These are phyloP conservation scores for Arxiozyma telluris DNA, from an alignment of 1,139 yeast genomes.

Conservation along the genomic window DNA sequence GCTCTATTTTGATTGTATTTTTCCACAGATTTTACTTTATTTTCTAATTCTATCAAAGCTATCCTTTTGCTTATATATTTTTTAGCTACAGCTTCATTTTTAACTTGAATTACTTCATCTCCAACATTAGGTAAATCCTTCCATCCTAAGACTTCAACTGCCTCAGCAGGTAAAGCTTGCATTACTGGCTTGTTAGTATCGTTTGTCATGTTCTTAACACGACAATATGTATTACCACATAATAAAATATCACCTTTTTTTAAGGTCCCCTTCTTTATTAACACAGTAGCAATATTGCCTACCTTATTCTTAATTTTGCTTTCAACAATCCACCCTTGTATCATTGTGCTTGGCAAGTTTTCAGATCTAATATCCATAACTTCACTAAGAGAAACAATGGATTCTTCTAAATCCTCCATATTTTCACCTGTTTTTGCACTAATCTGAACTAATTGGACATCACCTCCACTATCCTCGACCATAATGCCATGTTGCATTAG, in stretches of 20 bases:
- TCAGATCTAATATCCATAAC: constrained; percentile 71
- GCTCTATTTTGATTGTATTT: constrained; percentile 50
- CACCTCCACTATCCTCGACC: constrained; percentile 93
- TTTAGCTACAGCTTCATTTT: constrained; percentile 65
- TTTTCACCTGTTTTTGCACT: constrained; percentile 81
- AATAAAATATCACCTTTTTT: constrained; percentile 63
- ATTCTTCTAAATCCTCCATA: constrained; percentile 85
- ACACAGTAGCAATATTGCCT: constrained; percentile 79
- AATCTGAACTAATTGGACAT: constrained; percentile 78
- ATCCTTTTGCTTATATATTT: constrained; percentile 60
- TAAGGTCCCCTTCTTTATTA: constrained; percentile 72
- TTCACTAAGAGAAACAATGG: constrained; percentile 78
- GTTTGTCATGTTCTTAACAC: constrained; percentile 73
- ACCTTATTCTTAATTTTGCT: constrained; percentile 74
- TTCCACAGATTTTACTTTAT: constrained; percentile 60
- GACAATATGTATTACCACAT: constrained; percentile 82
- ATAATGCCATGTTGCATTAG: constrained; percentile 70
- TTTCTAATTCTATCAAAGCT: constrained; percentile 46
- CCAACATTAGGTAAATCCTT: constrained; percentile 90
- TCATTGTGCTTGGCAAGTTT: constrained; percentile 38
- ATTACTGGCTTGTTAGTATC: constrained; percentile 59
- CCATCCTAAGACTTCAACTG: constrained; percentile 94
- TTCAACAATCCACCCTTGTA: constrained; percentile 89
- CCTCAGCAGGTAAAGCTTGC: constrained; percentile 77
- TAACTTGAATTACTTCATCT: constrained; percentile 70